phyloP scores from a whole-genome alignment of 192 early-diverging fungal genomes.

The Gryganskiella cystojenkinii region DNA sequence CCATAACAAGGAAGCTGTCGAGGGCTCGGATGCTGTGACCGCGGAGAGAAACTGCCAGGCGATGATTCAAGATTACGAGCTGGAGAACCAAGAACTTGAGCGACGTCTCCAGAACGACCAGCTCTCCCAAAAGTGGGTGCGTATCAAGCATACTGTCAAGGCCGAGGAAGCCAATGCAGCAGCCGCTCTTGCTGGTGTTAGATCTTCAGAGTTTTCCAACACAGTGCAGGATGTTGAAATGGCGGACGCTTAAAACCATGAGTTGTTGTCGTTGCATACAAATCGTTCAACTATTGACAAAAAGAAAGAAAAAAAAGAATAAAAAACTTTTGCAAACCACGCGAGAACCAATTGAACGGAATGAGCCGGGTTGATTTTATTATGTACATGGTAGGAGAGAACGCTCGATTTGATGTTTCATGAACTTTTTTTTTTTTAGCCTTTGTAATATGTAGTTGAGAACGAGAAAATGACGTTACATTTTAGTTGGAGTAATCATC shows the following conservation, averaged over 20 bases:
- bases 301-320: not conserved
- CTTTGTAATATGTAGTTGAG: not conserved
- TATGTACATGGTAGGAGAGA: too few relatives aligned
- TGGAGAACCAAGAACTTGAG: slow-evolving; percentile 39
- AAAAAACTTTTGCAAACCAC: too few relatives aligned
- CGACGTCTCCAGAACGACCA: slow-evolving; percentile 21
- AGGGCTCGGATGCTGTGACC: not conserved
- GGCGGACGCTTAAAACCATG: not conserved
- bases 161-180: slow-evolving; percentile 11
- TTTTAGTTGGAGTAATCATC: too few relatives aligned
- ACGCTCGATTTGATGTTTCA: not conserved
- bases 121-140: slow-evolving; percentile 30
- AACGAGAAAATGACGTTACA: not conserved
- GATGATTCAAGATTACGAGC: slow-evolving; percentile 33
- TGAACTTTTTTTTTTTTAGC: not conserved
- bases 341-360: too few relatives aligned
- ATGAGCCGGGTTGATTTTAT: too few relatives aligned
- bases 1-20: not conserved
- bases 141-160: slow-evolving; percentile 30
- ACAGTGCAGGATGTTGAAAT: slow-evolving; percentile 31
- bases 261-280: too few relatives aligned
- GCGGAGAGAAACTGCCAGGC: slow-evolving; percentile 9
- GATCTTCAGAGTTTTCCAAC: not conserved
- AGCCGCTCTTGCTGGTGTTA: too few relatives aligned
- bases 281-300: too few relatives aligned